These are phyloP conservation scores for Neurospora tetrasperma DNA, from an alignment of 495 filamentous ascomycete species.

Conservation along the genomic window DNA sequence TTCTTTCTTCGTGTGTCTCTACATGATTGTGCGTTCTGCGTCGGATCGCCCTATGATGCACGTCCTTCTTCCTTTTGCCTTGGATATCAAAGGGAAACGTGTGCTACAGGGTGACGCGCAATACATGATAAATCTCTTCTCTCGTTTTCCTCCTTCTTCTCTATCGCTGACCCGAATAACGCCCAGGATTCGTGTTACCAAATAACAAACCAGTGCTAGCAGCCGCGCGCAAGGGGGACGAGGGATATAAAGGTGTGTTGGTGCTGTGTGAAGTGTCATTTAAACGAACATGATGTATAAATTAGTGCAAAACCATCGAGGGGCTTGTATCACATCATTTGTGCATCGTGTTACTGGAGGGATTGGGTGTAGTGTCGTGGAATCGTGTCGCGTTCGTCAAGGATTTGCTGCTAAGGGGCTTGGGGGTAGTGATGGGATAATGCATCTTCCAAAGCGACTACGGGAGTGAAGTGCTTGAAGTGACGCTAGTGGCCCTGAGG, in stretches of 20 bases:
- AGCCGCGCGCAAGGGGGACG: constrained; percentile 7
- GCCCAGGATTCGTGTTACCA: constrained; percentile 3
- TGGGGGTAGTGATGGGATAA: constrained; percentile 6
- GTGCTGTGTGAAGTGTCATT: constrained; percentile 15
- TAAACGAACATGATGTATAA: constrained; percentile 20
- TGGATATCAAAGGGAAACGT: neutral
- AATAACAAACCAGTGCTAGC: constrained; percentile 15
- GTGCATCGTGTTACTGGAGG: constrained; percentile 20
- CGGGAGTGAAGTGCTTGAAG: constrained; percentile 2
- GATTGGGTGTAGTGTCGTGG: constrained; percentile 15
- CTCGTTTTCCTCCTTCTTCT: constrained; percentile 15
- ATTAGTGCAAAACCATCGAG: constrained; percentile 12
- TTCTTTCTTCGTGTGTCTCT: neutral
- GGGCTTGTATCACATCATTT: constrained; percentile 26
- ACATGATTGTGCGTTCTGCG: neutral
- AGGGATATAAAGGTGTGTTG: constrained; percentile 5
- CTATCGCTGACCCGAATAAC: constrained; percentile 1
- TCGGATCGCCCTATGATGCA: neutral
- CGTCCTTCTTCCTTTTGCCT: neutral
- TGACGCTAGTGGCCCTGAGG: constrained; percentile 6
- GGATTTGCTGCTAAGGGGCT: constrained; percentile 12
- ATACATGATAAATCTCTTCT: constrained; percentile 23
- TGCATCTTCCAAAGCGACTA: constrained; percentile 10
- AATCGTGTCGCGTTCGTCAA: constrained; percentile 15
- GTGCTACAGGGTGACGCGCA: constrained; percentile 5